Base-by-base conservation (phyloP, 371 early-diverging fungal genomes). In the Mycotypha africana region DNA sequence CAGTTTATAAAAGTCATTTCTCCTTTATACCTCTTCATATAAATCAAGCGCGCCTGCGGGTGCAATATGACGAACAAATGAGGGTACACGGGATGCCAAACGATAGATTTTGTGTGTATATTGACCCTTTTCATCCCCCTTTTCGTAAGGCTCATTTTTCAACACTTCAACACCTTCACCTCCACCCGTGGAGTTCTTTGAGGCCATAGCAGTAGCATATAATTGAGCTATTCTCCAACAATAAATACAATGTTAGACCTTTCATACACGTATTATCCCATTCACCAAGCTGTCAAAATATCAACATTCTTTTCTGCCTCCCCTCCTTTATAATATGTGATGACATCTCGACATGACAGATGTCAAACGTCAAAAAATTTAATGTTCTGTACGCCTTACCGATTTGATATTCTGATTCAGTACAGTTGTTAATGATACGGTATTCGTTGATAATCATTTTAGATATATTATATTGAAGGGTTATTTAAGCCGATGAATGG, bases 91-190 rank as follows among this genome's bases (percentile, higher is more conserved):
- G 46, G 82, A 82, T 45, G 60, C 62, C 17, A 76, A 61, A 38
- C 75, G 73, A 61, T 79, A 79, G 49, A 86, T 81, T 69, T 86
- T 86, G 60, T 76, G 68, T 15, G 86, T 86, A 54, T 78, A 86
- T 65, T 86, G 86, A 36, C 86, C 86, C 61, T 82, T 81, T 40
- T 77, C 78, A 1, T 47, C 35, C 2, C 26, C 33, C 45, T 86
- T 72, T 28, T 79, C 74, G 50, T 85, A 86, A 14, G 85, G 86
- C 51, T 85, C 85, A 42, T 86, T 86, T 58, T 72, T 70, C 17
- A 78, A 26, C 14, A 86, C 81, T 62, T 86, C 83, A 37, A 86
- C 85, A 43, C 86, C 86, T 50, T 86, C 86, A 33, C 85, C 86
- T 15, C 66, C 73, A 28, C 86, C 85, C 6, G 85, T 83, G 54